phyloP scores from a whole-genome alignment of 202 grass and related monocot species.

The Setaria italica region DNA sequence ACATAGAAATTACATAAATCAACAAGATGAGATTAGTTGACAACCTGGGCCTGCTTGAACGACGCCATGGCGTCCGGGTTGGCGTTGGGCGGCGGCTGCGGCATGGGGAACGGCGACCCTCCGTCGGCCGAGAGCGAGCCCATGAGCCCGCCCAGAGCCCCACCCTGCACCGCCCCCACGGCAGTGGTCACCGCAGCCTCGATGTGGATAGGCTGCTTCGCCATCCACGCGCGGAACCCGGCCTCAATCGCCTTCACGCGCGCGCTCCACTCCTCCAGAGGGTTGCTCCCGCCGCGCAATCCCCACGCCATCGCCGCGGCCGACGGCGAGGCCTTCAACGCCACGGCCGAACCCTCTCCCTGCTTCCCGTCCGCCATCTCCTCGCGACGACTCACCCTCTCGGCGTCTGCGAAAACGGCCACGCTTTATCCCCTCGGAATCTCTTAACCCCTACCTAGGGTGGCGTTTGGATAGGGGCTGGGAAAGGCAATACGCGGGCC shows the following conservation, averaged over 20 bases:
- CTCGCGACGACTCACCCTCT: neutral
- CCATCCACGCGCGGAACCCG: constrained; percentile 78
- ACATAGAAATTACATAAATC: neutral
- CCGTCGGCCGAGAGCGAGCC: constrained; percentile 67
- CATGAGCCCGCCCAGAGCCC: constrained; percentile 79
- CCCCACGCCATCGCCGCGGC: constrained; percentile 40
- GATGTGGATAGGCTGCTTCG: constrained; percentile 73
- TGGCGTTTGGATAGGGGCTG: too few relatives aligned
- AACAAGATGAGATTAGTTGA: neutral
- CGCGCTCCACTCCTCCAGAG: constrained; percentile 56
- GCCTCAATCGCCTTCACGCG: constrained; percentile 65
- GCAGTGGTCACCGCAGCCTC: constrained; percentile 79
- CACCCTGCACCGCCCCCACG: constrained; percentile 78
- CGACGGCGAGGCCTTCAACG: constrained; percentile 35
- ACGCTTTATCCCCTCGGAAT: constrained; percentile 35
- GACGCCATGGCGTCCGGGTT: constrained; percentile 73
- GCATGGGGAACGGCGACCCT: constrained; percentile 59
- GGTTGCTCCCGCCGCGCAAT: constrained; percentile 45
- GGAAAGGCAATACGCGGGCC: neutral
- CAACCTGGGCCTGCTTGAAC: constrained; percentile 87
- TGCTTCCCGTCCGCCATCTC: constrained; percentile 37
- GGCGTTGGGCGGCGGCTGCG: constrained; percentile 54
- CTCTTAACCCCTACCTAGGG: constrained; percentile 26
- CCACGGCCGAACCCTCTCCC: constrained; percentile 38
- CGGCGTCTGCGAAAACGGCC: constrained; percentile 24